These are phyloP conservation scores for Acer yangbiense DNA, from an alignment of 345 rosid species.

Conservation along the genomic window DNA sequence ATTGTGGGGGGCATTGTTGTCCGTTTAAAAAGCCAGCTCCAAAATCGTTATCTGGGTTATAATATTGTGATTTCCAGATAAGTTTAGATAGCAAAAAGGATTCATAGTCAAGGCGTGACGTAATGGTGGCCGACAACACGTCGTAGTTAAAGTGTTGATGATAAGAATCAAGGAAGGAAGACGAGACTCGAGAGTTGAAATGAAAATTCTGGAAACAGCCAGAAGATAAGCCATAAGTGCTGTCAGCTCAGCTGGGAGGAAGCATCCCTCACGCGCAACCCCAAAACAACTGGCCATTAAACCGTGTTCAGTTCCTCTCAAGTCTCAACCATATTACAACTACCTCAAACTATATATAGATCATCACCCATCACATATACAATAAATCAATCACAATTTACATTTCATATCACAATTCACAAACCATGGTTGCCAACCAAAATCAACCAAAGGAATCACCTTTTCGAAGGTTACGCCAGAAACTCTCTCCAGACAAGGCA, in stretches of 20 bases:
- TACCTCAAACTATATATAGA: neutral
- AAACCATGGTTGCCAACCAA: neutral
- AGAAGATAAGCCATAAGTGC: neutral
- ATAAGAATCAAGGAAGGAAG: too few species aligned
- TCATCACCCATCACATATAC: neutral
- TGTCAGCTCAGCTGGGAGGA: neutral
- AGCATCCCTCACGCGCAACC: neutral
- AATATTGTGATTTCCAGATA: too few species aligned
- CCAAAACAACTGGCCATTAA: neutral
- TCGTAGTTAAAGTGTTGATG: too few species aligned
- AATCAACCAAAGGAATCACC: slow-evolving; percentile 16
- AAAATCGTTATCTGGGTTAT: too few species aligned
- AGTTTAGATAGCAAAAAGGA: too few species aligned
- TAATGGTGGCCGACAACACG: neutral
- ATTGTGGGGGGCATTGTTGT: too few species aligned
- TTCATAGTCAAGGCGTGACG: neutral
- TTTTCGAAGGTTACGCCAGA: slow-evolving; percentile 25
- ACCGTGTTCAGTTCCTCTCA: neutral
- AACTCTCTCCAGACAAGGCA: slow-evolving; percentile 30
- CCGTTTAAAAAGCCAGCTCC: too few species aligned
- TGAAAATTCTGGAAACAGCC: neutral
- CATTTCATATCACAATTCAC: too few species aligned
- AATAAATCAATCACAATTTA: neutral
- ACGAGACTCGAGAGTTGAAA: too few species aligned
- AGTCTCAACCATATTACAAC: neutral